Conservation (phyloP, 2,329 filamentous ascomycete species). For the Nothopassalora personata region DNA sequence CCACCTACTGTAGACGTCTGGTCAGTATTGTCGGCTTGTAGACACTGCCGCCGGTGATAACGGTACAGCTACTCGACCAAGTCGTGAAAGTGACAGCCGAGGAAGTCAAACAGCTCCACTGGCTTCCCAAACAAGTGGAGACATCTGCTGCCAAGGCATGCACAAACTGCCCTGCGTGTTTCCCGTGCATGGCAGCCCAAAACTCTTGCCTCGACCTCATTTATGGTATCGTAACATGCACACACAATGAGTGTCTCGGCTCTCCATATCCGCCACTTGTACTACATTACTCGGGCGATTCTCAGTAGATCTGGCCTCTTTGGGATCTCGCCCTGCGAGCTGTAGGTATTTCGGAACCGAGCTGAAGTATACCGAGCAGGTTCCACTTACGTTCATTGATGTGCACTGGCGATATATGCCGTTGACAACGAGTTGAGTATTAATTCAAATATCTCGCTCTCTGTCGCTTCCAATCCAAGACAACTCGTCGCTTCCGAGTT, state of each 20-base stretch:
- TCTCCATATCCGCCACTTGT: neutral
- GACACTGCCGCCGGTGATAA: neutral
- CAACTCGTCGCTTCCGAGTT: neutral
- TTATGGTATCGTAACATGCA: too few species aligned
- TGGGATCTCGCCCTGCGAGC: neutral
- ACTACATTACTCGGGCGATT: neutral
- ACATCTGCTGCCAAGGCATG: neutral
- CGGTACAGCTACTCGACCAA: constrained; percentile 1
- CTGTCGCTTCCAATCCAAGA: neutral
- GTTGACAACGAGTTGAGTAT: neutral
- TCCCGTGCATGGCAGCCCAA: neutral
- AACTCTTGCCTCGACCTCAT: neutral
- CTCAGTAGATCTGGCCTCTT: neutral
- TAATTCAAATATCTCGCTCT: neutral
- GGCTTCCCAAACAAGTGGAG: neutral
- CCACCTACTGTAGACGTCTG: constrained; percentile 1
- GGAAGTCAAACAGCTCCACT: neutral
- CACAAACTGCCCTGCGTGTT: neutral
- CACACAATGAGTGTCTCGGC: neutral
- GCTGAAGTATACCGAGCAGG: neutral
- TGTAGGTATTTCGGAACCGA: neutral
- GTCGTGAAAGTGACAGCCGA: neutral
- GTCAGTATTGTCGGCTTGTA: neutral
- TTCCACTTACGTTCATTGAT: neutral
- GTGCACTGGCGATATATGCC: neutral